These are phyloP conservation scores for Talaromyces sp. DNA, from an alignment of 2,329 filamentous ascomycete genomes.

Conservation along the genomic window DNA sequence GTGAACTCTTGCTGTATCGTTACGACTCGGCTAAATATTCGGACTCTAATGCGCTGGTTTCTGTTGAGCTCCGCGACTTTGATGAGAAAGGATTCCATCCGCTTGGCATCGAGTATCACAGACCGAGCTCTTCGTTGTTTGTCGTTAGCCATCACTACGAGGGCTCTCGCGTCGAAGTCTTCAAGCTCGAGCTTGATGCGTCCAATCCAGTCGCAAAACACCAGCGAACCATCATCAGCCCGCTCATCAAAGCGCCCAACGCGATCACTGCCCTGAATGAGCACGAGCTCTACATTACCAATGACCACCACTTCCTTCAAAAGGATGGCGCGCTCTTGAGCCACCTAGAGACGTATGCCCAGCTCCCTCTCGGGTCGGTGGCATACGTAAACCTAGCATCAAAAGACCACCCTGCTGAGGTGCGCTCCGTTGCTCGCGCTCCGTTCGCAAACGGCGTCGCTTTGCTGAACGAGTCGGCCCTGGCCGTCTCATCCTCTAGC, in stretches of 20 bases:
- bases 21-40: neutral
- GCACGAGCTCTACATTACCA: slow-evolving; percentile 15
- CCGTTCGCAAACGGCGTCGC: slow-evolving; percentile 14
- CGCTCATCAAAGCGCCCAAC: slow-evolving; percentile 13
- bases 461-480: slow-evolving; percentile 10
- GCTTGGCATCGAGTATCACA: slow-evolving; percentile 15
- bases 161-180: slow-evolving; percentile 15
- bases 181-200: slow-evolving; percentile 9
- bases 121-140: slow-evolving; percentile 9
- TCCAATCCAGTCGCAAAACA: slow-evolving; percentile 4
- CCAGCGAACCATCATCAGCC: slow-evolving; percentile 2
- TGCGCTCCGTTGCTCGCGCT: slow-evolving; percentile 11
- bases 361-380: slow-evolving; percentile 7
- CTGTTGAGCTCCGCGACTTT: slow-evolving; percentile 8
- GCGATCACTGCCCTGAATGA: slow-evolving; percentile 9
- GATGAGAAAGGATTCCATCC: slow-evolving; percentile 13
- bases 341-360: slow-evolving; percentile 12
- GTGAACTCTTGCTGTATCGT: slow-evolving; percentile 4
- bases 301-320: slow-evolving; percentile 13
- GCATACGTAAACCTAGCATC: slow-evolving; percentile 11
- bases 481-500: slow-evolving; percentile 11
- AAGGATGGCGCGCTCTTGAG: neutral
- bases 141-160: slow-evolving; percentile 14
- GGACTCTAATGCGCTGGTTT: neutral
- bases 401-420: neutral